A percentile compares a stretch with the other conserved stretches of the same genome.
Conservation (phyloP, 164 flowering plant genomes). For the Warburgia ugandensis region DNA sequence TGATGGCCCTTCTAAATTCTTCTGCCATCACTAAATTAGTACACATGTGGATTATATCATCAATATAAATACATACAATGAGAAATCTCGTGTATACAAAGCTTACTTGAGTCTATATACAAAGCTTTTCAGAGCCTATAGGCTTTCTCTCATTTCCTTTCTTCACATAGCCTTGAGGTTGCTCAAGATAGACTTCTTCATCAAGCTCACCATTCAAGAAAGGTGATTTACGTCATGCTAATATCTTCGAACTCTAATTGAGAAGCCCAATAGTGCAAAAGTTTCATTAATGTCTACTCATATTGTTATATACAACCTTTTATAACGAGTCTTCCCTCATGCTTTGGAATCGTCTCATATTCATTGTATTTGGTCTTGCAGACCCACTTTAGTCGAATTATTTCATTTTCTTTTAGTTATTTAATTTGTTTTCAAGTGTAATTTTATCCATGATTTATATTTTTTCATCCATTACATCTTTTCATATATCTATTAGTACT, state of each 20-base stretch:
- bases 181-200: too few species aligned
- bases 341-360: background rate
- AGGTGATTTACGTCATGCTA: background rate
- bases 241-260: background rate
- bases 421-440: too few species aligned
- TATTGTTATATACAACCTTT: too few species aligned
- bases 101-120: background rate
- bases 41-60: background rate
- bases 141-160: background rate
- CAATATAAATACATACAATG: background rate
- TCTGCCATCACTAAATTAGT: background rate
- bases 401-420: background rate
- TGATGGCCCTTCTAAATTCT: background rate
- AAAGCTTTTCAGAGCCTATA: background rate
- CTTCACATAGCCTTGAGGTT: background rate
- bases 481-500: too few species aligned
- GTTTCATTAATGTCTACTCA: background rate
- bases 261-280: background rate
- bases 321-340: background rate
- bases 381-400: background rate
- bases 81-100: background rate
- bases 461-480: background rate
- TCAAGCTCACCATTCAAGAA: background rate
- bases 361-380: background rate
- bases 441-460: too few species aligned